These are phyloP conservation scores for Silybum marianum DNA, from an alignment of 129 eudicot genomes.

Conservation along the genomic window DNA sequence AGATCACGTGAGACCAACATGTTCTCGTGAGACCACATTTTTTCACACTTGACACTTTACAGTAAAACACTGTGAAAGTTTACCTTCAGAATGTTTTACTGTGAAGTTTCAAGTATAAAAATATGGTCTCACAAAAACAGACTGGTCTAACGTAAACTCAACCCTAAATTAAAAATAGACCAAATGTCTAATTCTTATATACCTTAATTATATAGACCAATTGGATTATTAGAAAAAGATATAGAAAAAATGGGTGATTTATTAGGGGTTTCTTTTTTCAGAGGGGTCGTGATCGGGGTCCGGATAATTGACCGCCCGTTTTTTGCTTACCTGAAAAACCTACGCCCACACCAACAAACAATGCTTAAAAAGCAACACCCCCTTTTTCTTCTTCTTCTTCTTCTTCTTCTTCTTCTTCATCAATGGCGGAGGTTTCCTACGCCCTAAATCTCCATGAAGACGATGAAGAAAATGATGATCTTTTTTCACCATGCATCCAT, in stretches of 20 bases:
- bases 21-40: no score
- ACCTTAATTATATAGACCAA: no score
- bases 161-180: no score
- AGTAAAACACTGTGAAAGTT: no score
- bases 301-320: conserved; percentile 13
- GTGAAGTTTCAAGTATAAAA: no score
- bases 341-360: not conserved
- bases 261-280: conserved; percentile 1
- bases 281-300: not conserved
- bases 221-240: not conserved
- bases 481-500: conserved; percentile 22
- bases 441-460: conserved; percentile 39
- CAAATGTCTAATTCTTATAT: no score
- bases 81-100: no score
- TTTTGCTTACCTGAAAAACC: conserved; percentile 22
- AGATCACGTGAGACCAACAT: no score
- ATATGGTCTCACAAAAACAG: no score
- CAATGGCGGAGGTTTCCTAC: conserved; percentile 57
- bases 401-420: conserved; percentile 4
- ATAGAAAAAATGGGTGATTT: not conserved
- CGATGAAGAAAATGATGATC: conserved; percentile 27
- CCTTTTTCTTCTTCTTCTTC: not conserved
- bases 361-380: not conserved
- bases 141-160: no score
- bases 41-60: no score